phyloP scores from a whole-genome alignment of 805 yeast genomes.

The Sungouiozyma ichnusensis region DNA sequence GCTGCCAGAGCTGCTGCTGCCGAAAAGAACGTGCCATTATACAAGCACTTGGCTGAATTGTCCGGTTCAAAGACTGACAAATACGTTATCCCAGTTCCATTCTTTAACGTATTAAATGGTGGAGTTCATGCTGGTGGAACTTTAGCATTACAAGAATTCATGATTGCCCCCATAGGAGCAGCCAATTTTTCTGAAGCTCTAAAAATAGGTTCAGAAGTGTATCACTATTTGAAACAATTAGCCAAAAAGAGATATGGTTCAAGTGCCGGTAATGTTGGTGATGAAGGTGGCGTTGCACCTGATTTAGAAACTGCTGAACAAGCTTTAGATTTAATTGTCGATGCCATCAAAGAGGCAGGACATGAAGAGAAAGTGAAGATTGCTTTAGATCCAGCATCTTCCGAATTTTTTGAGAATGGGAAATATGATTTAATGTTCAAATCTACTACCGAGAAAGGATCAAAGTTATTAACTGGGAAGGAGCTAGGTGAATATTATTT shows the following conservation, averaged over 20 bases:
- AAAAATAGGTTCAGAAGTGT: conserved; percentile 94
- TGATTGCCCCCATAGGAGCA: conserved; percentile 94
- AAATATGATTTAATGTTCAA: conserved; percentile 96
- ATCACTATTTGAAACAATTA: conserved; percentile 86
- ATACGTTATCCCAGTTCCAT: conserved; percentile 94
- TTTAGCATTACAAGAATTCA: conserved; percentile 97
- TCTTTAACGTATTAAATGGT: conserved; percentile 98
- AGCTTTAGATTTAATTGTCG: conserved; percentile 87
- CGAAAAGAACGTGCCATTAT: conserved; percentile 83
- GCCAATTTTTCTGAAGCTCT: conserved; percentile 85
- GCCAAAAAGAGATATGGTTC: conserved; percentile 93
- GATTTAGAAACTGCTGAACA: conserved; percentile 87
- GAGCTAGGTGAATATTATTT: conserved; percentile 78
- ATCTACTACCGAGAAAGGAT: conserved; percentile 80
- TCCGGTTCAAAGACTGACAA: conserved; percentile 61
- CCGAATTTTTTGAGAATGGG: conserved; percentile 94
- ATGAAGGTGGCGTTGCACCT: conserved; percentile 99
- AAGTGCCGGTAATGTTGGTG: conserved; percentile 99
- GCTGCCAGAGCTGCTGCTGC: conserved; percentile 98
- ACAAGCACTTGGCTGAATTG: conserved; percentile 76
- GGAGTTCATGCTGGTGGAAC: conserved; percentile 99
- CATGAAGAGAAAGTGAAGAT: conserved; percentile 85
- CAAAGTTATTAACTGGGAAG: conserved; percentile 83
- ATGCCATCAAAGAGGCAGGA: conserved; percentile 86
- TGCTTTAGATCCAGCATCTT: conserved; percentile 93